A percentile compares a stretch with the other conserved stretches of the same genome.
These are phyloP conservation scores for Phaeosphaeriaceae sp. DNA, from an alignment of 2,329 filamentous ascomycete species.

Conservation along the genomic window DNA sequence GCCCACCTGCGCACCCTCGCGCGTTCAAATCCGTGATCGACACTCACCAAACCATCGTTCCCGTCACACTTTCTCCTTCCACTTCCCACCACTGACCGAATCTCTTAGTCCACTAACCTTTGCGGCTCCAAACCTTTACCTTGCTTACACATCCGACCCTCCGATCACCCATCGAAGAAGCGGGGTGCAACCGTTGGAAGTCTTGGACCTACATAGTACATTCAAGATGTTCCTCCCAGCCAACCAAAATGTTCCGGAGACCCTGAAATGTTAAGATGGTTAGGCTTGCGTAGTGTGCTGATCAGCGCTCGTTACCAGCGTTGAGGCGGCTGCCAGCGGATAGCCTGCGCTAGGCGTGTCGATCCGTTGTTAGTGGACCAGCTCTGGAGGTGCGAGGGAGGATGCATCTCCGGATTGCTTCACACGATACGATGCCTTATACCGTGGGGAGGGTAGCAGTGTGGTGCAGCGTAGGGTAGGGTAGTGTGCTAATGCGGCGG, in stretches of 20 bases:
- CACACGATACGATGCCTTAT: no score
- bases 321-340: not conserved
- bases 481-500: not conserved
- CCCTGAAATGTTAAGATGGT: not conserved
- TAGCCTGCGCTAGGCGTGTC: not conserved
- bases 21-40: not conserved
- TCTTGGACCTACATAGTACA: not conserved
- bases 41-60: not conserved
- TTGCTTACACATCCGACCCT: not conserved
- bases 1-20: not conserved
- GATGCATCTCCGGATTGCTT: not conserved
- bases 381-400: not conserved
- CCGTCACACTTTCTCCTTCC: not conserved
- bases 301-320: not conserved
- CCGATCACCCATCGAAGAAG: not conserved
- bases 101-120: no score
- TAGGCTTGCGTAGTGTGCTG: not conserved
- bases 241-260: not conserved
- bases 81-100: not conserved
- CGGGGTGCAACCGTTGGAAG: not conserved
- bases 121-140: no score
- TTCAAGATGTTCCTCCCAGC: not conserved
- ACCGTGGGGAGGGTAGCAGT: no score
- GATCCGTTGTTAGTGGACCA: not conserved
- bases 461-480: no score